Evolutionary conservation across 495 filamentous ascomycete species (phyloP), one percentile per base, ranked within the genome.

Genomic region (Lasiosphaeria miniovina): DNA sequence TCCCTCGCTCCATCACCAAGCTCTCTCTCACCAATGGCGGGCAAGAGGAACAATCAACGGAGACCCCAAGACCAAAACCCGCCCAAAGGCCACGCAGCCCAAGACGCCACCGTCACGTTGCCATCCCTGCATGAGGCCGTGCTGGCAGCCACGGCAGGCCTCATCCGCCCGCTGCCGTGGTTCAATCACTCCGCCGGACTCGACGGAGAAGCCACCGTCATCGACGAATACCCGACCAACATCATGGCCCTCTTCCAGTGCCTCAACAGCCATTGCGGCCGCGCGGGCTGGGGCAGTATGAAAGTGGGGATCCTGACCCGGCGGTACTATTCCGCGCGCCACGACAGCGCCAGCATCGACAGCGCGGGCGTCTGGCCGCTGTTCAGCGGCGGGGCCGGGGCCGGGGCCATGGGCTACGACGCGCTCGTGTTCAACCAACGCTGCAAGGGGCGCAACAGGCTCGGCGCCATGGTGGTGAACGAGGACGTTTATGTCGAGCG

Each of bases 401-500:
- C 24, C 24, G 24, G 2, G 24, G 41, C 35, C 8, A 67, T 67
- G 34, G 65, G 68, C 15, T 73, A 73, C 50, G 62, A 71, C 49
- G 71, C 68, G 4, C 35, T 57, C 33, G 64, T 73, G 14, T 73
- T 63, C 50, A 67, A 64, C 36, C 65, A 73, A 46, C 62, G 64
- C 38, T 73, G 68, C 53, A 62, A 46, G 17, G 32, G 36, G 1
- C 71, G 69, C 62, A 41, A 68, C 6, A 17, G 36, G 24, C 55
- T 73, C 8, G 68, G 68, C 50, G 34, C 3, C 2, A 17, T 73
- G 8, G 60, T 52, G 9, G n/a, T 73, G 6, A 56, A 71, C 49
- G 46, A 70, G 52, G 43, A 65, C 0, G 61, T 65, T 1, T 73
- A 73, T 43, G 49, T 71, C 7, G 67, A 73, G 33, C 62, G 71